Percentiles rank a stretch among this genome's conserved stretches.
phyloP scores from a whole-genome alignment of 2,329 filamentous ascomycete species.

The Aureobasidium sp. region DNA sequence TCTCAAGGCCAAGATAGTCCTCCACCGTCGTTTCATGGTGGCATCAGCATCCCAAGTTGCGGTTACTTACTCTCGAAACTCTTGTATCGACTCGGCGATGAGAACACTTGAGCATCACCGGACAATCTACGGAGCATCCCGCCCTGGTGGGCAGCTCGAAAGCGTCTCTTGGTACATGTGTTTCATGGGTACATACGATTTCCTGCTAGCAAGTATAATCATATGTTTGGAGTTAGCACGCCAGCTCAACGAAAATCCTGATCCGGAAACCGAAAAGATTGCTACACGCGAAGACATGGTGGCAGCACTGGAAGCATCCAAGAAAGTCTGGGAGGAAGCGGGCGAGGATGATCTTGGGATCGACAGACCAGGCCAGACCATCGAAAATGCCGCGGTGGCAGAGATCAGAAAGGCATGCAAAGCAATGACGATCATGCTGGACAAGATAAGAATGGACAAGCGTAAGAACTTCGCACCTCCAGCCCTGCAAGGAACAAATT shows the following conservation, averaged over 20 bases:
- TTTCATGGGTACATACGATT: conserved; percentile 41
- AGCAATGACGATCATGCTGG: conserved; percentile 29
- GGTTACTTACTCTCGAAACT: conserved; percentile 38
- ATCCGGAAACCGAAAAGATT: conserved; percentile 17
- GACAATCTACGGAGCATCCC: conserved; percentile 43
- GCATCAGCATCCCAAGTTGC: conserved; percentile 17
- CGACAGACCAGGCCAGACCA: neutral
- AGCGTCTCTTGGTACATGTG: conserved; percentile 42
- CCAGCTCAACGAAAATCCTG: conserved; percentile 13
- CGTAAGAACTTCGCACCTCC: neutral
- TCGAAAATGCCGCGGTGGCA: conserved; percentile 21
- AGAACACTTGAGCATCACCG: conserved; percentile 44
- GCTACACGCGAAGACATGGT: conserved; percentile 23
- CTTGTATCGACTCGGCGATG: conserved; percentile 43
- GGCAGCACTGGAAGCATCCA: conserved; percentile 27
- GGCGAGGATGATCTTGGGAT: conserved; percentile 10
- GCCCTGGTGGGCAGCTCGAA: conserved; percentile 38
- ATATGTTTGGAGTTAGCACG: conserved; percentile 39
- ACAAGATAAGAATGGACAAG: conserved; percentile 23
- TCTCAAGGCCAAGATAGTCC: conserved; percentile 44
- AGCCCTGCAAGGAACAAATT: neutral
- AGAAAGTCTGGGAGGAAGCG: conserved; percentile 26
- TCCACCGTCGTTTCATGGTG: conserved; percentile 49
- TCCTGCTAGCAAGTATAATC: conserved; percentile 43
- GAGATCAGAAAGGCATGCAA: conserved; percentile 28